Evolutionary conservation across 2,329 filamentous ascomycete genomes (phyloP), one percentile per base, ranked within the genome.

Genomic region (Reticulascus tulasneorum): DNA sequence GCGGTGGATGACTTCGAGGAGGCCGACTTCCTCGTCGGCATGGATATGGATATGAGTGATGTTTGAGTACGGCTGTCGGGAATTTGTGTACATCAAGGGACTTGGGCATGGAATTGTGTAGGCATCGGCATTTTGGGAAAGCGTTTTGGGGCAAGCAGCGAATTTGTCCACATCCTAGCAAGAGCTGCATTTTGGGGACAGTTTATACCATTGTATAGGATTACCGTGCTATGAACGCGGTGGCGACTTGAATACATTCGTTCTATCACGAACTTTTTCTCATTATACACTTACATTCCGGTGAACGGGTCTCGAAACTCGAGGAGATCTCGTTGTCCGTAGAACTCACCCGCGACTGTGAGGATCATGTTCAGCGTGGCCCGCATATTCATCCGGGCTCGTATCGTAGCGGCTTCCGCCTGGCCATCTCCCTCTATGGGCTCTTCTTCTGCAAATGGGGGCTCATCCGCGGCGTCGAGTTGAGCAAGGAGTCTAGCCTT

Each of bases 291-390:
- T 56, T 60, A 67, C 47, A 69, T 55, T 22, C 64, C 62, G 16
- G 68, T 62, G 49, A 79, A 80, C 5, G 75, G 75, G 43, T 83
- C 76, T 39, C 88, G 76, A 44, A 82, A 85, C 50, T 85, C 79
- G 31, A 96, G 72, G 44, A 96, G 62, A 59, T 97, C 91, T 46
- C 83, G 74, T 62, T 97, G 91, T 2, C 91, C 89, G 61, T 90
- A 97, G 47, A 86, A 79, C 62, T 95, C 89, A 50, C 88, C 90
- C 30, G 85, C 82, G 23, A 96, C 74, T 0, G 86, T 93, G 48
- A 96, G 68, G 35, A 96, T 86, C 87, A 94, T 94, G 62, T 94
- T 90, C 22, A 96, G 69, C 25, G 88, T 89, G n/a, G 80, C 83
- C 19, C 76, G 70, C 66, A 70, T 71, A 55, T 73, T 77, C 50